phyloP scores from a whole-genome alignment of 768 basidiomycete genomes.

The Psilocybe tampanensis region DNA sequence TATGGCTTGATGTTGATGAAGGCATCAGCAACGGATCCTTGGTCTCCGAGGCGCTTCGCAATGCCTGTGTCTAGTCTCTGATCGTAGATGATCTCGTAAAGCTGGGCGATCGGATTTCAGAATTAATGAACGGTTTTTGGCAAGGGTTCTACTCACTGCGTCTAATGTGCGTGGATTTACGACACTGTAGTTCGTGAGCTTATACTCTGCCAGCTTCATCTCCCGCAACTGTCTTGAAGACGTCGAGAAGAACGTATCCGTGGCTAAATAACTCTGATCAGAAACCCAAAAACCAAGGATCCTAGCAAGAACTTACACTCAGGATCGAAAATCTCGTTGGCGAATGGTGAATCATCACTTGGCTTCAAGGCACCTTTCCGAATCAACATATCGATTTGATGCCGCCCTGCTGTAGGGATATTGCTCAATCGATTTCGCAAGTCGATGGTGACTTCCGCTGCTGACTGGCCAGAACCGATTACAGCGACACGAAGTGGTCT shows the following conservation, averaged over 20 bases:
- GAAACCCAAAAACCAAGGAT: too few relatives aligned
- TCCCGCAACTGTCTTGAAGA: constrained; percentile 37
- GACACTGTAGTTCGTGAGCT: constrained; percentile 54
- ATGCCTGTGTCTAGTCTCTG: constrained; percentile 49
- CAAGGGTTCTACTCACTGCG: constrained; percentile 26
- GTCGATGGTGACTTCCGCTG: constrained; percentile 48
- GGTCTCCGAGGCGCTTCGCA: constrained; percentile 30
- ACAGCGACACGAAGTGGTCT: constrained; percentile 44
- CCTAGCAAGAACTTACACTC: constrained; percentile 42
- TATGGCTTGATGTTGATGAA: constrained; percentile 40
- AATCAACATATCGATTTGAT: constrained; percentile 52
- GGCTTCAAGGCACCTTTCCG: constrained; percentile 52
- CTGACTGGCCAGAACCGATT: constrained; percentile 50
- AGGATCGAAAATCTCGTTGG: constrained; percentile 59
- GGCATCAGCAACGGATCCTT: constrained; percentile 19
- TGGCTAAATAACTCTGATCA: too few relatives aligned
- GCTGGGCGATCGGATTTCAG: constrained; percentile 25
- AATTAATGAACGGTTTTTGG: neutral
- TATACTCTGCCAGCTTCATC: constrained; percentile 43
- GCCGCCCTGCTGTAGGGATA: constrained; percentile 29
- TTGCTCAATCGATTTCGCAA: constrained; percentile 39
- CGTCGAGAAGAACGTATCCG: constrained; percentile 40
- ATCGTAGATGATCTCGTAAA: constrained; percentile 53
- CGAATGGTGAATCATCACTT: constrained; percentile 54
- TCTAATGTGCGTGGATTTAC: constrained; percentile 52